phyloP scores from a whole-genome alignment of 176 grass and related monocot genomes.

The Metroxylon sagu region DNA sequence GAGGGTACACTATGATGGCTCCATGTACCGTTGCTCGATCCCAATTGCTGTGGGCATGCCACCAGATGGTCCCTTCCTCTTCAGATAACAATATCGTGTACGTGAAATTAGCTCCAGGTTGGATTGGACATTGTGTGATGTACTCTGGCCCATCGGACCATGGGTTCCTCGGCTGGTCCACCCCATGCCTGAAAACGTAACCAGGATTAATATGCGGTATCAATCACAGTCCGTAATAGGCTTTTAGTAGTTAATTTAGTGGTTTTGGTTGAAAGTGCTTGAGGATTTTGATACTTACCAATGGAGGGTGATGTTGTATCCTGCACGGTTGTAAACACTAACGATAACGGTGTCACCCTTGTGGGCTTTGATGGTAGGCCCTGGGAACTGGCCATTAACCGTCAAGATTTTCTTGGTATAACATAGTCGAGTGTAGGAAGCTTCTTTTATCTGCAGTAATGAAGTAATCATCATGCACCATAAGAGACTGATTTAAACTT shows the following conservation, averaged over 20 bases:
- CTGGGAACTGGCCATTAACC: constrained; percentile 61
- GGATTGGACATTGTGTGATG: constrained; percentile 71
- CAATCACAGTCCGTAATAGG: not conserved
- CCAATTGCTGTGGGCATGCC: constrained; percentile 28
- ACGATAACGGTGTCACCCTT: constrained; percentile 41
- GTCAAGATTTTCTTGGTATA: constrained; percentile 43
- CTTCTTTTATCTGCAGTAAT: constrained; percentile 37
- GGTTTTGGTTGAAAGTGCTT: not conserved
- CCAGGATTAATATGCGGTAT: not conserved
- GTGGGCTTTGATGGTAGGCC: constrained; percentile 53
- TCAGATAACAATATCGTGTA: constrained; percentile 10
- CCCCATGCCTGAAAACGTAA: constrained; percentile 40
- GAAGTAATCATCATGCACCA: too few relatives aligned
- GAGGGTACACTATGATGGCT: constrained; percentile 2
- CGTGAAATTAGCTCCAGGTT: constrained; percentile 20
- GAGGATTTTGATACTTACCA: constrained; percentile 19
- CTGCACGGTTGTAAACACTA: constrained; percentile 50
- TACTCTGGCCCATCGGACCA: constrained; percentile 79
- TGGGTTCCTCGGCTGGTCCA: constrained; percentile 41
- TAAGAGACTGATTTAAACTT: too few relatives aligned
- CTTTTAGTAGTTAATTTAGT: not conserved
- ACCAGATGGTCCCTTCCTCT: constrained; percentile 31
- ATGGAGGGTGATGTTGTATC: constrained; percentile 61
- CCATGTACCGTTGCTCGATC: constrained; percentile 26
- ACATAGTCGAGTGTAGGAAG: constrained; percentile 43